Evolutionary conservation across 139 green algal species (phyloP).

Genomic region (Auxenochlorella pyrenoidosa): DNA sequence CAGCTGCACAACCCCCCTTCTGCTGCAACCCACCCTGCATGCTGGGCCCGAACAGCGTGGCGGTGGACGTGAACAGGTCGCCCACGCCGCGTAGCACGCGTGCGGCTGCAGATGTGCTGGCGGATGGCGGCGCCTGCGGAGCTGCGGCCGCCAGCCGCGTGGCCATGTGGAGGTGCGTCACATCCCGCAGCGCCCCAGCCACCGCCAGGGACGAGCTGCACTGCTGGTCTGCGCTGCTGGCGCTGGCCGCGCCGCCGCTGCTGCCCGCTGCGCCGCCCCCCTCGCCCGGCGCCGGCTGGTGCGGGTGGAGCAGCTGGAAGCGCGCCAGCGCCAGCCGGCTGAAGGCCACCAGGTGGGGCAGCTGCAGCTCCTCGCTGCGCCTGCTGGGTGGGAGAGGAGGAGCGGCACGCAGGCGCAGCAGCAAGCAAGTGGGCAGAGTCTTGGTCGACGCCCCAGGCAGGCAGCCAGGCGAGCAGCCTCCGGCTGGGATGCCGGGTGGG

Average conservation of each 20-base stretch:
- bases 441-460: background rate
- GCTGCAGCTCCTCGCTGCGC: slow-evolving; percentile 51
- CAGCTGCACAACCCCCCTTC: background rate
- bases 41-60: slow-evolving; percentile 37
- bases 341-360: slow-evolving; percentile 66
- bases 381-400: background rate
- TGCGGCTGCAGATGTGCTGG: slow-evolving; percentile 5
- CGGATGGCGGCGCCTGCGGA: background rate
- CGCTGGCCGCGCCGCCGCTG: background rate
- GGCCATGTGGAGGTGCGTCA: slow-evolving; percentile 44
- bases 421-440: too few species aligned
- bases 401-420: too few species aligned
- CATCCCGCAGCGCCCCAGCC: slow-evolving; percentile 33
- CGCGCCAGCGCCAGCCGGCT: slow-evolving; percentile 57
- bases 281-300: background rate
- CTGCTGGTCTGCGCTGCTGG: background rate
- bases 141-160: slow-evolving; percentile 35
- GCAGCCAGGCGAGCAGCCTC: background rate
- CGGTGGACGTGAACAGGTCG: slow-evolving; percentile 44
- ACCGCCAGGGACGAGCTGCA: slow-evolving; percentile 34
- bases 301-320: slow-evolving; percentile 57
- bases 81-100: slow-evolving; percentile 26
- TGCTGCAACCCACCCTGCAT: slow-evolving; percentile 15
- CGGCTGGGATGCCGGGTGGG: too few species aligned
- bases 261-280: background rate